Evolutionary conservation across 495 filamentous ascomycete species (phyloP).

Genomic region (Pyrenopolyporus hunteri): DNA sequence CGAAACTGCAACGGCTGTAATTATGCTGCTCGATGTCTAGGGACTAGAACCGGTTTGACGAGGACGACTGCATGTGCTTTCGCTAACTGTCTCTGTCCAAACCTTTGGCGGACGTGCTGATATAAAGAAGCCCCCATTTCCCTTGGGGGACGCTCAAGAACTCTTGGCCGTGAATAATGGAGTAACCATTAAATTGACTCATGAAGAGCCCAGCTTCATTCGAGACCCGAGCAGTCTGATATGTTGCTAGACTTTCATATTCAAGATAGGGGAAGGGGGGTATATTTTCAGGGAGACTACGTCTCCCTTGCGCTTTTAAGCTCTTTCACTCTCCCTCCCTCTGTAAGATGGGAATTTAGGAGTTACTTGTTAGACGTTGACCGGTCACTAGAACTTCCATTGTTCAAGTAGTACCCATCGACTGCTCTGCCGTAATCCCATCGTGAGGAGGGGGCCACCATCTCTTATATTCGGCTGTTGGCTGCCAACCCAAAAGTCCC

Average conservation of each 20-base stretch:
- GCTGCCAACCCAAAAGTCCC: constrained; percentile 32
- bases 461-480: constrained; percentile 26
- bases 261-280: constrained; percentile 30
- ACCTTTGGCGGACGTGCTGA: constrained; percentile 26
- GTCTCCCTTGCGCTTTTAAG: constrained; percentile 30
- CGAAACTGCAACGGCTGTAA: constrained; percentile 17
- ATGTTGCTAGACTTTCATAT: constrained; percentile 31
- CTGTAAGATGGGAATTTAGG: constrained; percentile 39
- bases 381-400: constrained; percentile 37
- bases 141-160: constrained; percentile 21
- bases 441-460: constrained; percentile 33
- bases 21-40: constrained; percentile 31
- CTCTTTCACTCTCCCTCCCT: constrained; percentile 39
- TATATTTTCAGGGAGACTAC: constrained; percentile 25
- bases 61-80: constrained; percentile 19
- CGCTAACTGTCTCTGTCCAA: constrained; percentile 34
- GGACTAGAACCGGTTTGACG: constrained; percentile 20
- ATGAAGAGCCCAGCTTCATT: constrained; percentile 32
- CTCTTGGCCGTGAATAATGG: constrained; percentile 31
- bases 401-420: constrained; percentile 37
- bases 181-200: constrained; percentile 33
- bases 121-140: constrained; percentile 10
- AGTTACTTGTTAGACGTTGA: constrained; percentile 42
- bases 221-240: constrained; percentile 4
- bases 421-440: constrained; percentile 32